These are phyloP conservation scores for Saccharomycopsis sp. DNA, from an alignment of 805 yeast genomes.

Conservation along the genomic window DNA sequence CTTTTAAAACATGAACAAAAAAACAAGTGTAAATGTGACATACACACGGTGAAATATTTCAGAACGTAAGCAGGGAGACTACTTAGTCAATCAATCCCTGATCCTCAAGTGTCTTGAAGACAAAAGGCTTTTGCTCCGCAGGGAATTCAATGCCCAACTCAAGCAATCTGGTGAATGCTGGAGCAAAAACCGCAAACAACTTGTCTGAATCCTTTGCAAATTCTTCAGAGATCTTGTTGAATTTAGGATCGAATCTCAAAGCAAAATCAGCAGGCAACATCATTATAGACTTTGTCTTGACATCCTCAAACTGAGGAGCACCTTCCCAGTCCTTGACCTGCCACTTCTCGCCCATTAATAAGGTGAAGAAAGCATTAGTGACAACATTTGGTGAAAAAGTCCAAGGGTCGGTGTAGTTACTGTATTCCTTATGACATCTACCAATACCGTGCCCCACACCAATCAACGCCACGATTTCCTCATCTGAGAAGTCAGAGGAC, in stretches of 20 bases:
- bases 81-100: slow-evolving; percentile 33
- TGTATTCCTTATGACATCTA: slow-evolving; percentile 57
- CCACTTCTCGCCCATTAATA: slow-evolving; percentile 50
- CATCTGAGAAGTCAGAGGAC: slow-evolving; percentile 49
- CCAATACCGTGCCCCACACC: slow-evolving; percentile 76
- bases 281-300: slow-evolving; percentile 58
- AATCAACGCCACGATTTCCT: slow-evolving; percentile 64
- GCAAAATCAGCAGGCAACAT: slow-evolving; percentile 83
- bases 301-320: slow-evolving; percentile 56
- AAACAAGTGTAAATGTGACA: not conserved
- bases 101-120: slow-evolving; percentile 64
- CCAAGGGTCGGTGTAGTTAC: slow-evolving; percentile 90
- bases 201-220: slow-evolving; percentile 60
- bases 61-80: not conserved
- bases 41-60: not conserved
- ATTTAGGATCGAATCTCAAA: slow-evolving; percentile 52
- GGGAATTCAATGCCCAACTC: slow-evolving; percentile 74
- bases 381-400: slow-evolving; percentile 72
- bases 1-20: too few species aligned
- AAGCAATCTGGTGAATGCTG: slow-evolving; percentile 60
- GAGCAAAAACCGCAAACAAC: slow-evolving; percentile 59
- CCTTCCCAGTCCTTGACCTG: slow-evolving; percentile 53
- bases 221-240: slow-evolving; percentile 51
- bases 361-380: slow-evolving; percentile 65
- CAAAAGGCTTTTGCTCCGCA: slow-evolving; percentile 35